Percentiles rank a stretch among this genome's conserved stretches.
Conservation (phyloP, 768 basidiomycete species). For the Hortiboletus campestris region DNA sequence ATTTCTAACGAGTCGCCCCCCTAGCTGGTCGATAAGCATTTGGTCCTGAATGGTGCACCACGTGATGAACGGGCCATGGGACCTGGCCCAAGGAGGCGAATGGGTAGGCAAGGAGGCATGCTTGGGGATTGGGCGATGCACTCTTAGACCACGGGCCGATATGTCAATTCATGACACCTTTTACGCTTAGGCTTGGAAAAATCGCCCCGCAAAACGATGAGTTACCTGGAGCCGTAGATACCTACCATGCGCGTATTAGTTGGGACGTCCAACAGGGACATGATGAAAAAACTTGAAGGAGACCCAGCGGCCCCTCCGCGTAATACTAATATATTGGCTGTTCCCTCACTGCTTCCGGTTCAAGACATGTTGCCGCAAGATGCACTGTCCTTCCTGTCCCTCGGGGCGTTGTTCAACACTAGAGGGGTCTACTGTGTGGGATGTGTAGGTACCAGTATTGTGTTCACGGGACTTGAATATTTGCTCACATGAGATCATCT, state of each 20-base stretch:
- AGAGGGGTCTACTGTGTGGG: slow-evolving; percentile 56
- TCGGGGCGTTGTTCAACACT: neutral
- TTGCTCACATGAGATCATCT: neutral
- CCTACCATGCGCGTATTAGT: neutral
- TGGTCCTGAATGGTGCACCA: slow-evolving; percentile 52
- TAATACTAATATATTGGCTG: neutral
- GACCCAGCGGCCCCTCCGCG: neutral
- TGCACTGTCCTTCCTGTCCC: neutral
- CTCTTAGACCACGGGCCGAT: slow-evolving; percentile 23
- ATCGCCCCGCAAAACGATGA: neutral
- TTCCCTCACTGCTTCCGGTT: neutral
- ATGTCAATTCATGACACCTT: neutral
- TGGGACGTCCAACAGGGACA: neutral
- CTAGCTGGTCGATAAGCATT: slow-evolving; percentile 79
- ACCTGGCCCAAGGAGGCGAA: slow-evolving; percentile 48
- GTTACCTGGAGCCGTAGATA: neutral
- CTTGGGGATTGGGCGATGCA: slow-evolving; percentile 58
- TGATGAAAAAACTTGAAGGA: slow-evolving; percentile 6
- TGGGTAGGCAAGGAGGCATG: slow-evolving; percentile 46
- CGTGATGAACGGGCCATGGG: slow-evolving; percentile 51
- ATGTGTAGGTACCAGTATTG: slow-evolving; percentile 52
- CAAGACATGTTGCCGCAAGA: neutral
- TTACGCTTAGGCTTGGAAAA: neutral
- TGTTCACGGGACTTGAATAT: neutral
- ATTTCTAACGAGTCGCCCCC: slow-evolving; percentile 2